Evolutionary conservation across 805 yeast genomes (phyloP).

Genomic region (Millerozyma miso): DNA sequence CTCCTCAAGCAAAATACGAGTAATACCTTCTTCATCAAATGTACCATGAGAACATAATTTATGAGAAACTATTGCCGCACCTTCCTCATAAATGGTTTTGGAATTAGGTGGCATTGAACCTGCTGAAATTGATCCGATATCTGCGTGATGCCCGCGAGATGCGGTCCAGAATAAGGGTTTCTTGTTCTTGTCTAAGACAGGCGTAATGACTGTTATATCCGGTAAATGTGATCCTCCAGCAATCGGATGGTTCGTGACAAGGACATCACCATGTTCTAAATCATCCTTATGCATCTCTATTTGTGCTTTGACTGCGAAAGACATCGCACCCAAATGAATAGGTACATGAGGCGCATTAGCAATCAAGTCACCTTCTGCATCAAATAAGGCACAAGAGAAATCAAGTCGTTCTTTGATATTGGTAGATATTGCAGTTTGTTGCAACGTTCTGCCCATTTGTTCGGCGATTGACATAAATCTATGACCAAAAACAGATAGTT

Average conservation of each 20-base stretch:
- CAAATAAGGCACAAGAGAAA: constrained; percentile 44
- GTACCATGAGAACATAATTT: constrained; percentile 60
- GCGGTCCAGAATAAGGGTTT: constrained; percentile 79
- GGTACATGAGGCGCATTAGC: constrained; percentile 47
- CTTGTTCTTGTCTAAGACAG: constrained; percentile 48
- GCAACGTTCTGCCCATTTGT: constrained; percentile 44
- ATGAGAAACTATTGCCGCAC: constrained; percentile 77
- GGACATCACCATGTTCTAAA: constrained; percentile 37
- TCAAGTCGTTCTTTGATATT: constrained; percentile 43
- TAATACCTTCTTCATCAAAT: constrained; percentile 66
- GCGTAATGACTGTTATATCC: constrained; percentile 81
- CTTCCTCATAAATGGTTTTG: constrained; percentile 76
- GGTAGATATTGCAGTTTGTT: constrained; percentile 43
- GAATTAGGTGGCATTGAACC: constrained; percentile 93
- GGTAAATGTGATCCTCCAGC: constrained; percentile 36
- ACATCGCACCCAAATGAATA: constrained; percentile 46
- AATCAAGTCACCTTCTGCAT: constrained; percentile 38
- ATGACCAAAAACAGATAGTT: constrained; percentile 39
- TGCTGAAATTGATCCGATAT: constrained; percentile 82
- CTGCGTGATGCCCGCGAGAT: constrained; percentile 90
- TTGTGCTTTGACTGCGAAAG: constrained; percentile 43
- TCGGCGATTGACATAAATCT: constrained; percentile 37
- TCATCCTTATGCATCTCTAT: constrained; percentile 37
- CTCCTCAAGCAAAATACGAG: constrained; percentile 55
- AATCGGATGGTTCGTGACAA: constrained; percentile 36